phyloP scores from a whole-genome alignment of 306 rosid species.

The Cucumis sativus region Cucumber_9930_V3 NC_026656.2:3221001-3221500 shows the following conservation, averaged over 20 bases:
- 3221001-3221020: neutral
- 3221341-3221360: neutral
- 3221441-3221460: slow-evolving; percentile 5
- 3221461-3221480: slow-evolving; percentile 99
- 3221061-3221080: neutral
- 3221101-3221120: neutral
- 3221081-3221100: neutral
- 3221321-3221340: neutral
- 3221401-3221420: neutral
- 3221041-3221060: neutral
- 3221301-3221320: neutral
- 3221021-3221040: neutral
- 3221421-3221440: slow-evolving; percentile 2
- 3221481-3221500: slow-evolving; percentile 84
- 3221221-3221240: slow-evolving; percentile 90
- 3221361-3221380: neutral
- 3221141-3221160: neutral
- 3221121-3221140: neutral
- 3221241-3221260: slow-evolving; percentile 15
- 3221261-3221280: neutral
- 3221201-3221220: slow-evolving; percentile 98
- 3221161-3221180: slow-evolving; percentile 58
- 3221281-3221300: neutral
- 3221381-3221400: neutral
- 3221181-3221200: slow-evolving; percentile 93